Percentiles rank a stretch among this genome's conserved stretches.
These are phyloP conservation scores for Micractinium sp. DNA, from an alignment of 139 green algal species.

Conservation along the genomic window DNA sequence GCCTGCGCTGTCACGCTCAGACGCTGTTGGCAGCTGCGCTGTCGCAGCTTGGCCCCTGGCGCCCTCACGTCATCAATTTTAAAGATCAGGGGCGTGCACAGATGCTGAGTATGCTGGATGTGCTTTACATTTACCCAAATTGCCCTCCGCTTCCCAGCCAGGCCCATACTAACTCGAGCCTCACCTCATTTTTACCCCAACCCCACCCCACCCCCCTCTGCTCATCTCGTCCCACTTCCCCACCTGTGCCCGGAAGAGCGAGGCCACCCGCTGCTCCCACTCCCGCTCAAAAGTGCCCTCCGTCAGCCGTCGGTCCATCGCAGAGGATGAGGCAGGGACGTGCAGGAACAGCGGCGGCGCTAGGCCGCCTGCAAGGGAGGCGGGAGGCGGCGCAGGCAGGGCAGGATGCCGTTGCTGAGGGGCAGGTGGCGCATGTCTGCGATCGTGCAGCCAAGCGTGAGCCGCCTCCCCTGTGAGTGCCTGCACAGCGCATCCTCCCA, in stretches of 20 bases:
- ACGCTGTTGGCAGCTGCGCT: too few species aligned
- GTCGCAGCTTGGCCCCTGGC: too few species aligned
- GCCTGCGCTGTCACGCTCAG: background rate
- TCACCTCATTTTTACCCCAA: too few species aligned
- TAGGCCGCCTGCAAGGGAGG: slow-evolving; percentile 44
- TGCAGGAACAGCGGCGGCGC: slow-evolving; percentile 66
- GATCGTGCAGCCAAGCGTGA: background rate
- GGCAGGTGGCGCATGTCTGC: too few species aligned
- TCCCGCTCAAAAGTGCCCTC: slow-evolving; percentile 50
- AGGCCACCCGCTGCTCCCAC: slow-evolving; percentile 50
- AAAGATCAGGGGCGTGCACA: too few species aligned
- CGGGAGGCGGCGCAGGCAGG: background rate
- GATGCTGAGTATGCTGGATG: too few species aligned
- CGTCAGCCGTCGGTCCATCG: slow-evolving; percentile 26
- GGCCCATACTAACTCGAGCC: too few species aligned
- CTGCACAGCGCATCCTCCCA: background rate
- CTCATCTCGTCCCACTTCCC: background rate
- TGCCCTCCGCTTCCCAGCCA: too few species aligned
- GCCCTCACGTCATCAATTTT: too few species aligned
- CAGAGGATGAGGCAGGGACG: slow-evolving; percentile 1
- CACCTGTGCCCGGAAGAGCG: slow-evolving; percentile 41
- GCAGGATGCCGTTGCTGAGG: background rate
- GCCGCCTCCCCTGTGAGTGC: background rate
- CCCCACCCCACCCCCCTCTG: background rate
- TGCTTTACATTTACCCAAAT: too few species aligned